These are phyloP conservation scores for Zoysia matrella DNA, from an alignment of 202 grass and related monocot genomes.

Conservation along the genomic window DNA sequence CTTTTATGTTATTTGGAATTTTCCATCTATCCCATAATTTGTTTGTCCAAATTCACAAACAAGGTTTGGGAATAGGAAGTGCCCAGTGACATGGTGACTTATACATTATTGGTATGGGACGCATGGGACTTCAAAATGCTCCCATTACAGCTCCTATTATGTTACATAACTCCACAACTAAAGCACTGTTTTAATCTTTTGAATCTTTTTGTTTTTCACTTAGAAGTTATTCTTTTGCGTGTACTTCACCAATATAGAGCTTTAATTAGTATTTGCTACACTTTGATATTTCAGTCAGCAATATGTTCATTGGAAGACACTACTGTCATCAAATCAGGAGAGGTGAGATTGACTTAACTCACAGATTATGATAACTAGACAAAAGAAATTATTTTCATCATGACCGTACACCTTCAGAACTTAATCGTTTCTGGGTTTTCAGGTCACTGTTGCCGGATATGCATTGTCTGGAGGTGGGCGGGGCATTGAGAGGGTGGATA, in stretches of 20 bases:
- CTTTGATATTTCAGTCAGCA: slow-evolving; percentile 32
- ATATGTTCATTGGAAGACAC: slow-evolving; percentile 46
- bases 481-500: slow-evolving; percentile 75
- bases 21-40: background rate
- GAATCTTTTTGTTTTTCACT: background rate
- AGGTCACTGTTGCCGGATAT: slow-evolving; percentile 58
- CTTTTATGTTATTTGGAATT: background rate
- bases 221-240: background rate
- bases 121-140: background rate
- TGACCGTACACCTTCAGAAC: background rate
- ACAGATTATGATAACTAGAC: background rate
- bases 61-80: background rate
- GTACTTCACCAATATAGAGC: background rate
- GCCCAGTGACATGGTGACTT: background rate
- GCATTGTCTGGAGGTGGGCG: slow-evolving; percentile 67
- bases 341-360: slow-evolving; percentile 22
- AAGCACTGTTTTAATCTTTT: background rate
- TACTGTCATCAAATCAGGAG: slow-evolving; percentile 19
- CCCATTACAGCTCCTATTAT: background rate
- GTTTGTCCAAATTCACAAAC: background rate
- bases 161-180: no score
- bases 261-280: background rate
- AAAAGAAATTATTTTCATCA: background rate
- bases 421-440: background rate
- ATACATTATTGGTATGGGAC: background rate